phyloP scores from a whole-genome alignment of 768 basidiomycete genomes.

The Ramaria sp. region DNA sequence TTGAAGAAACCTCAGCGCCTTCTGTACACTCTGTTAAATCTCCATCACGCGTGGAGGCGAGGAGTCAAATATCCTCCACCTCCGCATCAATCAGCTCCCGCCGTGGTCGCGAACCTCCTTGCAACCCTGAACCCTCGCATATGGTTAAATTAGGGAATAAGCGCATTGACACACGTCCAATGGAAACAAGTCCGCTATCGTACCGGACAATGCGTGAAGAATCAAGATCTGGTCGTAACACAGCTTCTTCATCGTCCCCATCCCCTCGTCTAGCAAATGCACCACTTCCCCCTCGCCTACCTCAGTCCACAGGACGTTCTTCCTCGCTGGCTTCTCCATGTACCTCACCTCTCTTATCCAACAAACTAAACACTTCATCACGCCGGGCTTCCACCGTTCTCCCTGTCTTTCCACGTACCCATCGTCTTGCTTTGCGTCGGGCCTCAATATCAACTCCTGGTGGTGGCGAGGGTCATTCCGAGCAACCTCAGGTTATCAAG shows the following conservation, averaged over 20 bases:
- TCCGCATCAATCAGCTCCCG: not conserved
- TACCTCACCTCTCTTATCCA: not conserved
- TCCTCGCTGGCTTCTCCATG: not conserved
- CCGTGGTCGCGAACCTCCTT: not conserved
- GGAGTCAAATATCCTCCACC: not conserved
- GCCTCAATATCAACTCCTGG: not conserved
- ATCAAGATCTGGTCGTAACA: not conserved
- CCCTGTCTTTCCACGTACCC: not conserved
- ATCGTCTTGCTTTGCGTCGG: not conserved
- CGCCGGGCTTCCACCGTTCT: not conserved
- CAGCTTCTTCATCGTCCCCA: not conserved
- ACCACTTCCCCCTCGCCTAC: not conserved
- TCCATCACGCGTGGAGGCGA: not conserved
- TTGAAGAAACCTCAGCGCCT: slow-evolving; percentile 14
- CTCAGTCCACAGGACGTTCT: no score
- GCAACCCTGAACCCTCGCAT: not conserved
- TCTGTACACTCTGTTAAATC: not conserved
- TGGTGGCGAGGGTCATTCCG: not conserved
- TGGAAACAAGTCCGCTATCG: not conserved
- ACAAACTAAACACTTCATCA: not conserved
- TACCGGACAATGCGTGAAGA: not conserved
- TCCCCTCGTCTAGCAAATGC: not conserved
- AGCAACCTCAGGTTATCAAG: not conserved
- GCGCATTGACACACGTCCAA: not conserved
- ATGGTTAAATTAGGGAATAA: not conserved